These are phyloP conservation scores for Talaromyces amestolkiae DNA, from an alignment of 2,329 filamentous ascomycete genomes.

Conservation along the genomic window DNA sequence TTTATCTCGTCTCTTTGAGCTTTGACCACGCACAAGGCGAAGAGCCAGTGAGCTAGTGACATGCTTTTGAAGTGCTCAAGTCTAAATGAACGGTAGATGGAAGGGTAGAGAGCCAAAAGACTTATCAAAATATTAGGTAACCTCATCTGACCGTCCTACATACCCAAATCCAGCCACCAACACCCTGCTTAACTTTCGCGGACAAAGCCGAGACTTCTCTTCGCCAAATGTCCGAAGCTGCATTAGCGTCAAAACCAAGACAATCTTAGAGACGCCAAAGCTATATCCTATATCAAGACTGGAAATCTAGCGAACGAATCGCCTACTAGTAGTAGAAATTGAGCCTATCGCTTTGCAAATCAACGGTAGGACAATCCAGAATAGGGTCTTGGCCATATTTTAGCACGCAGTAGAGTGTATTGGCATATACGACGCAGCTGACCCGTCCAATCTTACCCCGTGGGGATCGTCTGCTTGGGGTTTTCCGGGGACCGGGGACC, in stretches of 20 bases:
- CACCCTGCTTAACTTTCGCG: background rate
- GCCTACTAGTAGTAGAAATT: background rate
- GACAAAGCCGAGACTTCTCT: background rate
- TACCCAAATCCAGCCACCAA: background rate
- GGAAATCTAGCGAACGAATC: slow-evolving; percentile 16
- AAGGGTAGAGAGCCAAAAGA: background rate
- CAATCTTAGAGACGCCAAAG: background rate
- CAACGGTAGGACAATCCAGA: background rate
- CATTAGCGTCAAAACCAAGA: background rate
- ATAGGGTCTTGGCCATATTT: background rate
- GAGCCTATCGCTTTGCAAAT: background rate
- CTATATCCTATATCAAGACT: background rate
- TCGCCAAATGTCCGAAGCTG: slow-evolving; percentile 3
- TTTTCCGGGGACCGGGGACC: background rate
- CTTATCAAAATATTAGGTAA: background rate
- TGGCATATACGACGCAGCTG: background rate
- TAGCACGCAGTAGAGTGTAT: background rate
- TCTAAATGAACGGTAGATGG: background rate
- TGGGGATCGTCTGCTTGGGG: background rate
- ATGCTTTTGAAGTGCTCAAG: background rate
- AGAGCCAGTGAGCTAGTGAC: background rate
- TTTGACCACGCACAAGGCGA: background rate
- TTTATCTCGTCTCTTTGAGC: background rate
- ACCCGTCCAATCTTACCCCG: background rate
- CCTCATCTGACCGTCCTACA: background rate